A percentile compares a stretch with the other conserved stretches of the same genome.
Conservation (phyloP, 768 basidiomycete species). For the Holtermanniella nyarrowii region DNA sequence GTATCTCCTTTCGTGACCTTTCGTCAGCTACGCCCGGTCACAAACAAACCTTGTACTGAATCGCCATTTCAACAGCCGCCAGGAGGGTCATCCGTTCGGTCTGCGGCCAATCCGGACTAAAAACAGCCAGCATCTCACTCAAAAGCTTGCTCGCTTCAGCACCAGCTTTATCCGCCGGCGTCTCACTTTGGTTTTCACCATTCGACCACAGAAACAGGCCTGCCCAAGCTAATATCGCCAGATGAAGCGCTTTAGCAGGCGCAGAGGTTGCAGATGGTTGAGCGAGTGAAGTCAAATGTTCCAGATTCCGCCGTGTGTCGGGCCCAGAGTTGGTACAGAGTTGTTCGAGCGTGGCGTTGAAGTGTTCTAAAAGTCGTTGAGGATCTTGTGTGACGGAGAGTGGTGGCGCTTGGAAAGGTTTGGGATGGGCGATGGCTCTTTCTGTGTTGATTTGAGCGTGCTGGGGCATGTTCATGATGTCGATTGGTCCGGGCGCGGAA, state of each 20-base stretch:
- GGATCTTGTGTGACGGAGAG: slow-evolving; percentile 3
- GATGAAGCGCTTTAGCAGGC: slow-evolving; percentile 17
- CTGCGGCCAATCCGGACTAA: slow-evolving; percentile 1
- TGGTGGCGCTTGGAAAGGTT: slow-evolving; percentile 8
- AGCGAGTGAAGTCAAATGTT: slow-evolving; percentile 17
- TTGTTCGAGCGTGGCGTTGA: slow-evolving; percentile 1
- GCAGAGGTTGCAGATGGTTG: slow-evolving; percentile 4
- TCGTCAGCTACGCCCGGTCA: neutral
- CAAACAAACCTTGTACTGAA: slow-evolving; percentile 24
- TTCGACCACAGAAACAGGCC: slow-evolving; percentile 19
- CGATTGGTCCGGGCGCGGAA: slow-evolving; percentile 8
- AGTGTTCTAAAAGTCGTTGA: neutral
- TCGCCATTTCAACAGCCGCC: slow-evolving; percentile 22
- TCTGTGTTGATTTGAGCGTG: too few relatives aligned
- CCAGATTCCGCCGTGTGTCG: slow-evolving; percentile 10
- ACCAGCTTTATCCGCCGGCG: slow-evolving; percentile 17
- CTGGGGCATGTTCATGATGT: slow-evolving; percentile 17
- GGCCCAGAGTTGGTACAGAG: slow-evolving; percentile 5
- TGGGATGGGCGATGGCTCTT: too few relatives aligned
- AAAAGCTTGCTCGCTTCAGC: slow-evolving; percentile 11
- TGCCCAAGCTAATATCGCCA: slow-evolving; percentile 22
- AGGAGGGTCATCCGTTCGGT: slow-evolving; percentile 23
- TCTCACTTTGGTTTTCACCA: slow-evolving; percentile 17
- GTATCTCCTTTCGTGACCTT: slow-evolving; percentile 31
- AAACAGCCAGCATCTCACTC: slow-evolving; percentile 1